Evolutionary conservation across 1,284 basidiomycete species (phyloP), one percentile per base, ranked within the genome.

Genomic region (Sphaerobolus stellatus): DNA sequence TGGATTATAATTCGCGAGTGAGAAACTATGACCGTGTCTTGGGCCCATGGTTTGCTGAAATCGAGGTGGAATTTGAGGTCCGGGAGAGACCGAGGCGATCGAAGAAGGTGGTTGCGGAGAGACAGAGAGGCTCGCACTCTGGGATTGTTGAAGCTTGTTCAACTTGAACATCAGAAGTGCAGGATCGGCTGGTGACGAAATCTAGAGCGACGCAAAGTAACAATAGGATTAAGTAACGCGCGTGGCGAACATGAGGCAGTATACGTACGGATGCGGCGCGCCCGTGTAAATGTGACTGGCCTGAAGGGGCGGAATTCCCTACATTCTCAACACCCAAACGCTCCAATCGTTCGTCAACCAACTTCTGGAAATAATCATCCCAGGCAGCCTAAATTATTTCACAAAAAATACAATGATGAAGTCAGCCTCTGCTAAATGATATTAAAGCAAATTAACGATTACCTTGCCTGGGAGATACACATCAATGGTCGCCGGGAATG

Each of bases 381-480:
- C 90, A 92, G 31, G 84, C 80, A 57, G 71, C 65, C 90, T 91
- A 58, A 24, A 43, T 22, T 13, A 22, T 6, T 18, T 4, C 44
- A 27, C 24, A 18, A 22, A 57, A 24, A 27, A 50, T n/a, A n/a
- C n/a, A n/a, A n/a, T n/a, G n/a, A 43, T 11, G 13, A 43, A 13
- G 14, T 43, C 14, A 5, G 16, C 25, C 50, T 61, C 52, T 64
- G 51, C 50, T 43, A 52, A 52, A 54, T 45, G 48, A 30, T 27
- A 40, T 25, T 31, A 46, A 54, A 51, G 9, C 28, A 38, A 41
- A 56, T 55, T 28, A 43, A 29, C 51, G 44, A 50, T 22, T 54
- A 90, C 89, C 81, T 85, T 88, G 56, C 86, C 85, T n/a, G 89
- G 89, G 31, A 92, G 72, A 66, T 89, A 91, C 25, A 92, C 88